phyloP scores from a whole-genome alignment of 1,284 basidiomycete species.

The Paramarasmius palmivorus region DNA sequence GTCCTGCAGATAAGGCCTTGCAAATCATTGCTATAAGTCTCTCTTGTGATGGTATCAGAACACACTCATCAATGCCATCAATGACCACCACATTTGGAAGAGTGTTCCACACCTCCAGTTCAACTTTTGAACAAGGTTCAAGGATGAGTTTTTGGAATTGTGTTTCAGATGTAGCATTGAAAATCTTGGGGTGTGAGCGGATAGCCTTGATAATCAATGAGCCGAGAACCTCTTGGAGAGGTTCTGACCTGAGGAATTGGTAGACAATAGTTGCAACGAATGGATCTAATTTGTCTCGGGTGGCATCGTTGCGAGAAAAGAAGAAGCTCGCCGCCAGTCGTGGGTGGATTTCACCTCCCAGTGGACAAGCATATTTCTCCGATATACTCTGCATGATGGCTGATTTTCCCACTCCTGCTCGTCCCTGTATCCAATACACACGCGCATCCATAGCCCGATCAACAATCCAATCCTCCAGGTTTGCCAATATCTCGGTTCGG shows the following conservation, averaged over 20 bases:
- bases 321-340: neutral
- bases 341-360: too few relatives aligned
- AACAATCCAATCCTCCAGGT: too few relatives aligned
- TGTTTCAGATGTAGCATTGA: neutral
- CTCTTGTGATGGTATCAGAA: neutral
- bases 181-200: neutral
- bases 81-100: constrained; percentile 1
- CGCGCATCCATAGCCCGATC: too few relatives aligned
- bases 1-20: neutral
- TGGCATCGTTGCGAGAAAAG: neutral
- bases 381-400: neutral
- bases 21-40: neutral
- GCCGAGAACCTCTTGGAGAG: neutral
- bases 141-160: neutral
- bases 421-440: neutral
- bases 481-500: too few relatives aligned
- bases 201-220: neutral
- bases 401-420: neutral
- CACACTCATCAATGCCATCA: constrained; percentile 1
- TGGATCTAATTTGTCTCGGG: neutral
- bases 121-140: neutral
- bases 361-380: neutral
- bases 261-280: neutral
- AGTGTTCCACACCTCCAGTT: neutral
- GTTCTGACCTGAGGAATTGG: neutral